These are phyloP conservation scores for Cicer judaicum DNA, from an alignment of 306 rosid genomes.

Conservation along the genomic window DNA sequence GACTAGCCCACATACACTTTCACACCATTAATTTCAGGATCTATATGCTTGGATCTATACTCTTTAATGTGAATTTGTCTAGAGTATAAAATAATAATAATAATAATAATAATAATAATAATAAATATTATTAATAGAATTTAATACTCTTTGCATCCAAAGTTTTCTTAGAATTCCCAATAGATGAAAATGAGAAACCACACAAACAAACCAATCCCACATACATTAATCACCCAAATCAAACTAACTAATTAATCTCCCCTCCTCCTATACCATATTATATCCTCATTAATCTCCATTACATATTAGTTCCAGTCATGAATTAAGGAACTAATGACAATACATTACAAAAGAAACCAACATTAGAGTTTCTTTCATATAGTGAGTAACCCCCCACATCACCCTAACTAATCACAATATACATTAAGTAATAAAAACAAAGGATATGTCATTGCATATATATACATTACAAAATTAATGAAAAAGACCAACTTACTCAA, in stretches of 20 bases:
- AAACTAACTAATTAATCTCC: constrained; percentile 46
- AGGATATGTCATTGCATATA: constrained; percentile 55
- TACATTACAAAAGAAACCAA: constrained; percentile 35
- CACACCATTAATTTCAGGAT: constrained; percentile 39
- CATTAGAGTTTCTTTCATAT: constrained; percentile 31
- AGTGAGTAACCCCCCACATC: constrained; percentile 44
- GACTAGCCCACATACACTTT: constrained; percentile 35
- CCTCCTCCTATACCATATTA: constrained; percentile 42
- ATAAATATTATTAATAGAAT: neutral
- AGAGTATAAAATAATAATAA: constrained; percentile 23
- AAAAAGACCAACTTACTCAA: constrained; percentile 57
- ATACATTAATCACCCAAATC: constrained; percentile 45
- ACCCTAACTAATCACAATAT: constrained; percentile 43
- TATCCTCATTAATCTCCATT: neutral
- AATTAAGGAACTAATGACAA: too few relatives aligned
- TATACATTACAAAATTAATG: constrained; percentile 51
- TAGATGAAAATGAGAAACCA: constrained; percentile 30
- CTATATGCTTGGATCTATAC: constrained; percentile 12
- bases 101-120: too few relatives aligned
- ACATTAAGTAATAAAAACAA: constrained; percentile 36
- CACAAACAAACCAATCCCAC: constrained; percentile 43
- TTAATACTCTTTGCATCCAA: constrained; percentile 31
- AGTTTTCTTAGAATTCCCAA: constrained; percentile 36
- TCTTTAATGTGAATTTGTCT: constrained; percentile 20
- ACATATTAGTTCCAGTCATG: neutral